Conservation (phyloP, 1,284 basidiomycete species). For the Vanrija pseudolonga region DNA sequence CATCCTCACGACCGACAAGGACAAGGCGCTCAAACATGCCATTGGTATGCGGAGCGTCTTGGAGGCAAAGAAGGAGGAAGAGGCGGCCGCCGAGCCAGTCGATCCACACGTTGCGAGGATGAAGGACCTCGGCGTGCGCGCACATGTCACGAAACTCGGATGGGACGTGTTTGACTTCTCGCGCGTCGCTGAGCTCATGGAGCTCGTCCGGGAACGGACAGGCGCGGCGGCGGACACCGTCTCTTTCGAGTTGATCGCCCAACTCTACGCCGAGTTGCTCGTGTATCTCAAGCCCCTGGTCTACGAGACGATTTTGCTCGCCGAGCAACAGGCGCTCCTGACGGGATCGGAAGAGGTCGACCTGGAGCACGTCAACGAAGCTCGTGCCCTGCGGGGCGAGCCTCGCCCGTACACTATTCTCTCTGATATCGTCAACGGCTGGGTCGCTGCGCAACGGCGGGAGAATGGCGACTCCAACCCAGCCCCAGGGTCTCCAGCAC, state of each 20-base stretch:
- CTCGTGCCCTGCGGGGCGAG: constrained; percentile 1
- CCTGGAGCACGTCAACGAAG: neutral
- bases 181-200: constrained; percentile 4
- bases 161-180: constrained; percentile 27
- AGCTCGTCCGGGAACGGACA: neutral
- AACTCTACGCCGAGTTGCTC: constrained; percentile 18
- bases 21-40: neutral
- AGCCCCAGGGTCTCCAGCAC: too few species aligned
- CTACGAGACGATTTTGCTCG: constrained; percentile 17
- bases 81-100: neutral
- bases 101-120: neutral
- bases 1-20: neutral
- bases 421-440: neutral
- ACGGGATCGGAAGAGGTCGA: neutral
- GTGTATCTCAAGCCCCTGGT: constrained; percentile 19
- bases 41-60: neutral
- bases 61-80: neutral
- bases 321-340: constrained; percentile 10
- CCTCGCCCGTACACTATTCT: neutral
- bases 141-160: constrained; percentile 2
- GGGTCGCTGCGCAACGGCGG: too few species aligned
- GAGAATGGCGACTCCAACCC: too few species aligned
- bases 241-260: constrained; percentile 15
- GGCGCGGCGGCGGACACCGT: neutral
- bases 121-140: neutral